Conservation (phyloP, 208 protist species). For the Porcisia deanei region DNA sequence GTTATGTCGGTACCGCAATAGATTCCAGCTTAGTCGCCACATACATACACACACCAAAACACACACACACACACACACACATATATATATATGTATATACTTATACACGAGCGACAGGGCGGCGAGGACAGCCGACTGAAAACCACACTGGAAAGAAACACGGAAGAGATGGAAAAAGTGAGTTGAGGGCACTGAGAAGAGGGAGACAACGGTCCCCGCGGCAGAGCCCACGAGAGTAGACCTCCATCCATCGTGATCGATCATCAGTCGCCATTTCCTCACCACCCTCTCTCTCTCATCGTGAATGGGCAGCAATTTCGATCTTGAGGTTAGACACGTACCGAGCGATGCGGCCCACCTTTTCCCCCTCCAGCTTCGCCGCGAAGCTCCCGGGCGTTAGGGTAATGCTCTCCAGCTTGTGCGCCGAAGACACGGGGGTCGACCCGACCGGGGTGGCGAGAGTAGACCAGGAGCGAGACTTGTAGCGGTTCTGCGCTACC, state of each 20-base stretch:
- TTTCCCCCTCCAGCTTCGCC: slow-evolving; percentile 26
- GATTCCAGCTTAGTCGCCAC: neutral
- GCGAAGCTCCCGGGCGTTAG: slow-evolving; percentile 28
- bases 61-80: neutral
- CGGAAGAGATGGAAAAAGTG: neutral
- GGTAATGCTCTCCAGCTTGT: slow-evolving; percentile 5
- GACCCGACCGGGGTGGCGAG: slow-evolving; percentile 9
- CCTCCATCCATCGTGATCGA: neutral
- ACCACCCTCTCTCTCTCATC: neutral
- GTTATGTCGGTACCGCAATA: neutral
- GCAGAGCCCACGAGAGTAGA: neutral
- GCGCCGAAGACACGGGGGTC: neutral
- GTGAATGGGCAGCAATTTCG: slow-evolving; percentile 7
- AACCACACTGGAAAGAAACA: neutral
- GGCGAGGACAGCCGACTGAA: neutral
- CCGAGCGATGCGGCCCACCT: slow-evolving; percentile 27
- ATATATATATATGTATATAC: neutral
- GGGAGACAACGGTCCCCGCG: neutral
- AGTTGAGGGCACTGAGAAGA: no score
- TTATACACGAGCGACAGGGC: neutral
- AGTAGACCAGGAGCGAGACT: slow-evolving; percentile 30
- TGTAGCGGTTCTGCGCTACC: slow-evolving; percentile 34
- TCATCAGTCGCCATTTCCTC: neutral
- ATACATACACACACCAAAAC: neutral
- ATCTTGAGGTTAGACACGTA: slow-evolving; percentile 25